Evolutionary conservation across 805 yeast genomes (phyloP).

Genomic region (Pichia paraexigua): DNA sequence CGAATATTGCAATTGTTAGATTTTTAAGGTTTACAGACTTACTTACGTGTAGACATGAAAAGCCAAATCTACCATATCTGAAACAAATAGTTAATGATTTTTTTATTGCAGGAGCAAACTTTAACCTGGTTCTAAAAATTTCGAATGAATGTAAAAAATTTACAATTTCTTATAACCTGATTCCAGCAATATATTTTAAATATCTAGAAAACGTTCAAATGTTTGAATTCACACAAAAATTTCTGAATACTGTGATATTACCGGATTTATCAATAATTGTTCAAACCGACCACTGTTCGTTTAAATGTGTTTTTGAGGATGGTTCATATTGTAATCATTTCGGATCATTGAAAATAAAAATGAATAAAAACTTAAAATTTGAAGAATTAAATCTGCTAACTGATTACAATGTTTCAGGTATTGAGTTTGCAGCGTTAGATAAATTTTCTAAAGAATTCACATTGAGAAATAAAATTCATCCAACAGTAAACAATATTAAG

Average conservation of each 20-base stretch:
- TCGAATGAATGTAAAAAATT: constrained; percentile 45
- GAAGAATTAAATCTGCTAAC: constrained; percentile 65
- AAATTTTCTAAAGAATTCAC: constrained; percentile 29
- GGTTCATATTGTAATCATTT: constrained; percentile 60
- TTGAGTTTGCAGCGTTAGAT: constrained; percentile 39
- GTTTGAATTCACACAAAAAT: constrained; percentile 43
- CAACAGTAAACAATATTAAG: not conserved
- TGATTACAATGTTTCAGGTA: constrained; percentile 37
- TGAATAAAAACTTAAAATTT: constrained; percentile 54
- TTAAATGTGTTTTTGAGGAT: constrained; percentile 51
- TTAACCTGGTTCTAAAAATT: constrained; percentile 39
- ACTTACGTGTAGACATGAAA: constrained; percentile 29
- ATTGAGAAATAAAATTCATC: constrained; percentile 4
- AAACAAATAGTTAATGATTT: constrained; percentile 39
- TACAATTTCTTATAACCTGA: constrained; percentile 54
- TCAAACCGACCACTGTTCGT: constrained; percentile 43
- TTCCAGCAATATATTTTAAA: constrained; percentile 55
- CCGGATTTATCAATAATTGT: constrained; percentile 46
- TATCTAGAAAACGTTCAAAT: constrained; percentile 44
- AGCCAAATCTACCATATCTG: constrained; percentile 43
- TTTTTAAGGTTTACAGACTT: constrained; percentile 43
- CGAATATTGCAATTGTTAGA: constrained; percentile 44
- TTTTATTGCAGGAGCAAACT: constrained; percentile 43
- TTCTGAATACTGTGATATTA: constrained; percentile 43
- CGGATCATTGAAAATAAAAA: constrained; percentile 54